phyloP scores from a whole-genome alignment of 2,329 filamentous ascomycete genomes.

The Monosporascus cannonballus region DNA sequence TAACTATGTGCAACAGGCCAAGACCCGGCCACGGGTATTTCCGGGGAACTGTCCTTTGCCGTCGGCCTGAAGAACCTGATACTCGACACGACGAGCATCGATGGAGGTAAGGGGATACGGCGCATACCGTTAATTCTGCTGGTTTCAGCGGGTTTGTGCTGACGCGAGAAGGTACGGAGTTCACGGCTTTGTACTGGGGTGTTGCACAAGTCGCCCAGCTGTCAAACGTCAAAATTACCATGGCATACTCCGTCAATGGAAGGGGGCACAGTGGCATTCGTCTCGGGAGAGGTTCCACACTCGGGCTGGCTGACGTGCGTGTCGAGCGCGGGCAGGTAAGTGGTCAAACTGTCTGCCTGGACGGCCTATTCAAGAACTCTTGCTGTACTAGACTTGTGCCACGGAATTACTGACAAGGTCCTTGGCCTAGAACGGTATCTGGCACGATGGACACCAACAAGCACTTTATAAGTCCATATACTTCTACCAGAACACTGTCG shows the following conservation, averaged over 20 bases:
- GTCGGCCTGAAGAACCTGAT: conserved; percentile 38
- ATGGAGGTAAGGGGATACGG: conserved; percentile 18
- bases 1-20: conserved; percentile 19
- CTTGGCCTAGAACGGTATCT: conserved; percentile 31
- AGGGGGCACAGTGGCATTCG: conserved; percentile 35
- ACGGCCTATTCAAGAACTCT: neutral
- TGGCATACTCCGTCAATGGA: conserved; percentile 29
- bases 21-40: conserved; percentile 27
- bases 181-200: conserved; percentile 37
- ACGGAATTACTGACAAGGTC: neutral
- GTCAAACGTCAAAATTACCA: conserved; percentile 36
- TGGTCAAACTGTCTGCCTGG: neutral
- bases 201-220: conserved; percentile 37
- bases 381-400: too few species aligned
- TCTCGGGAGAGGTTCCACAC: conserved; percentile 34
- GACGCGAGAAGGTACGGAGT: conserved; percentile 20
- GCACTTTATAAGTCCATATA: conserved; percentile 37
- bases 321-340: conserved; percentile 33
- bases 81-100: conserved; percentile 34
- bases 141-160: neutral
- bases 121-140: neutral
- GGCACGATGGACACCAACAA: conserved; percentile 37
- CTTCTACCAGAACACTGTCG: conserved; percentile 36
- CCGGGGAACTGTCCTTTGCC: conserved; percentile 35
- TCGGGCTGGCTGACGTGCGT: conserved; percentile 34